phyloP scores from a whole-genome alignment of 2,329 filamentous ascomycete species.

The Stromatinia cepivora region DNA sequence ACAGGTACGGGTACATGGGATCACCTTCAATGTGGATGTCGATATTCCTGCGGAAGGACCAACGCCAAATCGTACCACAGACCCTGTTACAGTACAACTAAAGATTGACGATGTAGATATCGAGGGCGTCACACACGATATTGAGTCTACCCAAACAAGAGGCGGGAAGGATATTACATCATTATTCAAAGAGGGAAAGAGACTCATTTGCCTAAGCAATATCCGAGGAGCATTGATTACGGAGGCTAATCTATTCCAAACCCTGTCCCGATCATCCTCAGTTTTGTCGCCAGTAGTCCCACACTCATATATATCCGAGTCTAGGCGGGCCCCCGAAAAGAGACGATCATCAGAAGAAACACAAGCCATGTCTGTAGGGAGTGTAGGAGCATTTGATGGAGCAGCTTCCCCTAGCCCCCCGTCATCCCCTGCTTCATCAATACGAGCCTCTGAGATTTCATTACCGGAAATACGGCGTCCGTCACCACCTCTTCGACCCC shows the following conservation, averaged over 20 bases:
- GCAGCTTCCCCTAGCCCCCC: slow-evolving; percentile 28
- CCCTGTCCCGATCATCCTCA: slow-evolving; percentile 57
- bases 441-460: slow-evolving; percentile 28
- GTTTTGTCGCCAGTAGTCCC: slow-evolving; percentile 57
- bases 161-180: slow-evolving; percentile 20
- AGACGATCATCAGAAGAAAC: slow-evolving; percentile 30
- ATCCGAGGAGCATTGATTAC: slow-evolving; percentile 66
- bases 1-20: slow-evolving; percentile 63
- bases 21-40: slow-evolving; percentile 66
- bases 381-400: slow-evolving; percentile 28
- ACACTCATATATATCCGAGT: slow-evolving; percentile 46
- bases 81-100: slow-evolving; percentile 64
- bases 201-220: slow-evolving; percentile 62
- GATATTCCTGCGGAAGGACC: slow-evolving; percentile 52
- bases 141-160: slow-evolving; percentile 36
- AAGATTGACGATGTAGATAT: slow-evolving; percentile 64
- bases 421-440: slow-evolving; percentile 29
- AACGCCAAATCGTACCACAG: slow-evolving; percentile 45
- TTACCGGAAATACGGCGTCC: slow-evolving; percentile 20
- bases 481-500: neutral
- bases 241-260: slow-evolving; percentile 65
- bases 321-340: slow-evolving; percentile 31
- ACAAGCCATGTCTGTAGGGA: slow-evolving; percentile 43
- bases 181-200: slow-evolving; percentile 60
- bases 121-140: slow-evolving; percentile 58